Evolutionary conservation across 2,329 filamentous ascomycete genomes (phyloP).

Genomic region (Metarhizium sp.): DNA sequence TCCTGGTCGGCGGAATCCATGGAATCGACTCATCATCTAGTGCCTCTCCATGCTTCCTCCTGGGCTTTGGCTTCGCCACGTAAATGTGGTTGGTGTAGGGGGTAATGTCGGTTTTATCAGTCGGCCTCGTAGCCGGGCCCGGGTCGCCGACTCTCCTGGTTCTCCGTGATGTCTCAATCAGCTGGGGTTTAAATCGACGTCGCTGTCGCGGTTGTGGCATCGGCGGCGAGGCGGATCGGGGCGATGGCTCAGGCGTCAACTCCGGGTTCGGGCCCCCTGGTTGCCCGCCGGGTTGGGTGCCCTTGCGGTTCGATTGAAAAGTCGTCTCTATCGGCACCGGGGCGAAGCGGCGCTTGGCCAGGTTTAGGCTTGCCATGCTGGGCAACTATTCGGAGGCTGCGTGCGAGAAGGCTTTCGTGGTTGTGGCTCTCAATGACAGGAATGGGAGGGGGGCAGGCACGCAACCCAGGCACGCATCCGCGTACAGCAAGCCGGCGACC

Average conservation of each 20-base stretch:
- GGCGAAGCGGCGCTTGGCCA: conserved; percentile 49
- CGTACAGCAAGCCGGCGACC: not conserved
- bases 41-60: conserved; percentile 21
- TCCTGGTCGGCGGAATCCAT: conserved; percentile 33
- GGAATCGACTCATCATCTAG: conserved; percentile 20
- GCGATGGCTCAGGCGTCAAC: conserved; percentile 44
- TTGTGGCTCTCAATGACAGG: not conserved
- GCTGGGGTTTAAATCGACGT: conserved; percentile 62
- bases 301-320: conserved; percentile 45
- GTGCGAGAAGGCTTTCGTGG: not conserved
- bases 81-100: conserved; percentile 55
- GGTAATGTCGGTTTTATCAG: conserved; percentile 64
- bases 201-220: conserved; percentile 30
- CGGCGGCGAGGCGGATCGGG: conserved; percentile 35
- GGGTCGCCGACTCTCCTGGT: conserved; percentile 58
- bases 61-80: conserved; percentile 29
- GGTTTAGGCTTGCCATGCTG: conserved; percentile 29
- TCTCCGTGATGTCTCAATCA: conserved; percentile 71
- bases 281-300: not conserved
- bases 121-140: conserved; percentile 50
- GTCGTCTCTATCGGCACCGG: conserved; percentile 67
- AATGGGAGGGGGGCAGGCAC: not conserved
- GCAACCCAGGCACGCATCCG: conserved; percentile 1
- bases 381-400: not conserved
- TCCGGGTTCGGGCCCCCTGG: conserved; percentile 44